These are phyloP conservation scores for Aspergillus eucalypticola DNA, from an alignment of 2,329 filamentous ascomycete genomes.

Conservation along the genomic window DNA sequence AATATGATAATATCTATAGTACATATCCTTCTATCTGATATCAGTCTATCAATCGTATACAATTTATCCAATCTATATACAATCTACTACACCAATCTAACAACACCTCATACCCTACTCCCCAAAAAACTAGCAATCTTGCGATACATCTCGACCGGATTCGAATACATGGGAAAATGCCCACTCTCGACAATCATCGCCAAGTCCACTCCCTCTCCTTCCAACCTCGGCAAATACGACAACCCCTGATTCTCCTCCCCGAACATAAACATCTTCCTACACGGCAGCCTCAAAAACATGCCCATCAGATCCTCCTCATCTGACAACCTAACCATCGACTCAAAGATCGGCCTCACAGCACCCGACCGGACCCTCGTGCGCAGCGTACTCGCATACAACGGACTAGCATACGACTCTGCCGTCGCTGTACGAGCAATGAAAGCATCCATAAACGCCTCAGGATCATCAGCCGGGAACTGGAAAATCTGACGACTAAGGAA, in stretches of 20 bases:
- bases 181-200: constrained; percentile 24
- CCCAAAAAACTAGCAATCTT: constrained; percentile 22
- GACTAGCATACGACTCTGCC: constrained; percentile 14
- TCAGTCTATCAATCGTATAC: too few relatives aligned
- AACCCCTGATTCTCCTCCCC: constrained; percentile 22
- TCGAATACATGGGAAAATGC: constrained; percentile 32
- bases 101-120: background rate
- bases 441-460: constrained; percentile 19
- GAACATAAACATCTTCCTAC: constrained; percentile 27
- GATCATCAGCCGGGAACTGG: constrained; percentile 16
- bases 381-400: constrained; percentile 25
- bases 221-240: constrained; percentile 22
- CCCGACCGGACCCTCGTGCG: constrained; percentile 18
- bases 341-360: constrained; percentile 24
- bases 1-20: too few relatives aligned
- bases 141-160: constrained; percentile 29
- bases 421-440: constrained; percentile 22
- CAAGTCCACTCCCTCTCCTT: constrained; percentile 21
- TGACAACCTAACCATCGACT: constrained; percentile 27
- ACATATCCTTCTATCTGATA: too few relatives aligned
- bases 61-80: background rate
- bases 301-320: constrained; percentile 22
- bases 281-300: constrained; percentile 19
- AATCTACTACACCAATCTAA: background rate
- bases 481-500: constrained; percentile 30